Percentiles rank a stretch among this genome's conserved stretches.
Evolutionary conservation across 352 stramenopile species (phyloP).

Genomic region (Globisporangium recalcitrans): DNA sequence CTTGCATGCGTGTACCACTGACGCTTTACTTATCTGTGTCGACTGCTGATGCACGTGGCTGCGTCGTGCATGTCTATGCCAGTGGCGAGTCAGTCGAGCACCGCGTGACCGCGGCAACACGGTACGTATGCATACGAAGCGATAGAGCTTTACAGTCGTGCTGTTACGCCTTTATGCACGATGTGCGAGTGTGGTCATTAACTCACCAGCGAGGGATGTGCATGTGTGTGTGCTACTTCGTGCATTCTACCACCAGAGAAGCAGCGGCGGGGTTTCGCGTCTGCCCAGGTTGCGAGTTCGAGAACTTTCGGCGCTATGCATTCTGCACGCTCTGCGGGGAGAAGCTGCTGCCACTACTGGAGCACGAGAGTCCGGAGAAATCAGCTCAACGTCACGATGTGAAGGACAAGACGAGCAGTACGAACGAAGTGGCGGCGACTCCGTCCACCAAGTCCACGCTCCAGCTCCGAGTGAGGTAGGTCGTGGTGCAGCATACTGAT

Average conservation of each 20-base stretch:
- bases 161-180: not conserved
- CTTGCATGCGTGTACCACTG: no score
- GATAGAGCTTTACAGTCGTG: not conserved
- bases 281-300: slow-evolving; percentile 40
- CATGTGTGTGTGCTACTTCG: no score
- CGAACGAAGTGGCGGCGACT: no score
- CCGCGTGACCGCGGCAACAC: slow-evolving; percentile 53
- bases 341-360: slow-evolving; percentile 22
- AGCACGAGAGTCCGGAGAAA: slow-evolving; percentile 19
- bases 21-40: not conserved
- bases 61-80: no score
- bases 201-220: not conserved
- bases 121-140: slow-evolving; percentile 6
- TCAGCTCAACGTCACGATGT: not conserved
- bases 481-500: no score
- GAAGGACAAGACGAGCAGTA: not conserved
- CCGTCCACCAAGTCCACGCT: no score
- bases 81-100: slow-evolving; percentile 47
- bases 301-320: slow-evolving; percentile 65
- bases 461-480: no score
- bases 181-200: not conserved
- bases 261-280: slow-evolving; percentile 31
- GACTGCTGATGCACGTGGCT: no score
- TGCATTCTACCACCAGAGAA: no score
- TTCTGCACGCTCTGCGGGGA: slow-evolving; percentile 67